Conservation (phyloP, 768 basidiomycete genomes). For the Agaricus sinodeliciosus region DNA sequence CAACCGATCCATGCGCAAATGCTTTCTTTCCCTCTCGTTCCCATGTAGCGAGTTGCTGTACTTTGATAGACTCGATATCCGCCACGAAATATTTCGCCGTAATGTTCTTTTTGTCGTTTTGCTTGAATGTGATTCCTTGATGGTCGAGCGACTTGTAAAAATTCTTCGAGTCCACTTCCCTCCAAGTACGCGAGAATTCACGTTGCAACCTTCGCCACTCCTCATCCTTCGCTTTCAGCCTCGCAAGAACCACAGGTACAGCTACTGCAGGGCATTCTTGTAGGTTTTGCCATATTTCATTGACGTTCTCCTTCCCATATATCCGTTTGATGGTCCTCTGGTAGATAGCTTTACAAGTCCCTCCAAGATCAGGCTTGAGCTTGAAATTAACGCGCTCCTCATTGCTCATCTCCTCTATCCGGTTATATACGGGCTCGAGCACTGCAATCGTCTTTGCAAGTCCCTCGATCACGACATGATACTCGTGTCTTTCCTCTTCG, state of each 20-base stretch:
- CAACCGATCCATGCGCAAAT: constrained; percentile 41
- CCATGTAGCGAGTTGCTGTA: constrained; percentile 42
- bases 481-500: constrained; percentile 98
- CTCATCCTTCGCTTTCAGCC: constrained; percentile 91
- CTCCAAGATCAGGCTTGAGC: constrained; percentile 85
- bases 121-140: constrained; percentile 91
- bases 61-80: constrained; percentile 68
- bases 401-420: constrained; percentile 82
- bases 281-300: constrained; percentile 76
- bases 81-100: constrained; percentile 77
- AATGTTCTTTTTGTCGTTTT: constrained; percentile 91
- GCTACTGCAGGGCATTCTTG: constrained; percentile 90
- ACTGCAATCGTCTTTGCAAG: constrained; percentile 86
- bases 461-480: constrained; percentile 91
- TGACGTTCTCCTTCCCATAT: constrained; percentile 75
- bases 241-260: constrained; percentile 83
- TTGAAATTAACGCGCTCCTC: constrained; percentile 82
- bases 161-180: constrained; percentile 94
- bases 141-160: constrained; percentile 98
- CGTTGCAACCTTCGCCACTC: constrained; percentile 94
- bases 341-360: constrained; percentile 80
- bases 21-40: constrained; percentile 28
- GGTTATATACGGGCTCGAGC: constrained; percentile 78
- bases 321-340: constrained; percentile 91
- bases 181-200: constrained; percentile 96